Conservation (phyloP, 2,329 filamentous ascomycete genomes). For the Tolypocladium guangdongense region DNA sequence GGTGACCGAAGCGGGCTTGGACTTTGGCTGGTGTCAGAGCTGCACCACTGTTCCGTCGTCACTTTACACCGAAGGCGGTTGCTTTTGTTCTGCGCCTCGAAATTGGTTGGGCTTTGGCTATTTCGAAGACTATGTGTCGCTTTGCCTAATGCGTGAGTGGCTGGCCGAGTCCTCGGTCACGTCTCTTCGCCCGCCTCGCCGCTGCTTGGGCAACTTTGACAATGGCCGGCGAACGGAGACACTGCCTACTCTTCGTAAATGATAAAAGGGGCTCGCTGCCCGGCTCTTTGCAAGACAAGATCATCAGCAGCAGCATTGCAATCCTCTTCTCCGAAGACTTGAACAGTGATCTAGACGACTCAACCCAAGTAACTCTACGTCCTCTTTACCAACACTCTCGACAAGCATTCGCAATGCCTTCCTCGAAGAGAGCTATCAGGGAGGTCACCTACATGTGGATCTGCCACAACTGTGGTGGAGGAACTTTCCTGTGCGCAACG, state of each 20-base stretch:
- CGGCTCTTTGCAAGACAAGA: background rate
- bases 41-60: background rate
- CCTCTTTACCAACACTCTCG: background rate
- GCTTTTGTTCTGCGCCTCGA: background rate
- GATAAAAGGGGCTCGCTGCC: background rate
- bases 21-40: background rate
- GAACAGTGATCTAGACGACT: background rate
- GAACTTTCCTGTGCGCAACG: constrained; percentile 1
- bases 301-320: background rate
- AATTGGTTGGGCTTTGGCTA: background rate
- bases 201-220: background rate
- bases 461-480: constrained; percentile 5
- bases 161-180: background rate
- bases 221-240: background rate
- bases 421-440: background rate
- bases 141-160: background rate
- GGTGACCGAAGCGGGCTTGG: background rate
- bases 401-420: background rate
- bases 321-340: background rate
- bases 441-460: constrained; percentile 4
- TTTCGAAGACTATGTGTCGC: background rate
- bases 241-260: background rate
- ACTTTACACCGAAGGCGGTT: background rate
- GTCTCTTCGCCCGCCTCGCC: background rate
- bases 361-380: background rate